phyloP scores from a whole-genome alignment of 805 yeast species.

The Spathaspora hagerdaliae region DNA sequence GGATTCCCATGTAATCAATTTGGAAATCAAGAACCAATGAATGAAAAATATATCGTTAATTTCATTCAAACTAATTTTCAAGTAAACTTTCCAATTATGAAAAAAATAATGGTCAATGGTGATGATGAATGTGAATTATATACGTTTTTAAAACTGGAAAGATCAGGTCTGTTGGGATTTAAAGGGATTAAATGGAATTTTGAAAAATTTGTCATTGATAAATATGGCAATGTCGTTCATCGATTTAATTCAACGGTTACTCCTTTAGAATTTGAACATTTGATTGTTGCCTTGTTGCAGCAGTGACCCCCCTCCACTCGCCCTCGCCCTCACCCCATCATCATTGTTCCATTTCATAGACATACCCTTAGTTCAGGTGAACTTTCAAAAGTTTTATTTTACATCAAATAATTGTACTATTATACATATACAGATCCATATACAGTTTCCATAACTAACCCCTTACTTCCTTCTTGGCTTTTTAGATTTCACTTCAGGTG shows the following conservation, averaged over 20 bases:
- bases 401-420: too few relatives aligned
- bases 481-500: slow-evolving; percentile 10
- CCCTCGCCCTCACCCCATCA: too few relatives aligned
- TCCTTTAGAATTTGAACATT: slow-evolving; percentile 54
- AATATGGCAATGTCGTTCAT: slow-evolving; percentile 52
- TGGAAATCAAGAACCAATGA: slow-evolving; percentile 73
- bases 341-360: too few relatives aligned
- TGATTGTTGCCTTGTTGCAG: slow-evolving; percentile 16
- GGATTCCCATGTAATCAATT: slow-evolving; percentile 97
- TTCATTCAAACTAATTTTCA: slow-evolving; percentile 19
- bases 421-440: background rate
- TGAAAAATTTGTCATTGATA: slow-evolving; percentile 64
- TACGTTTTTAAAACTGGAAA: slow-evolving; percentile 22
- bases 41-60: slow-evolving; percentile 32
- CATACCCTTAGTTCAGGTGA: too few relatives aligned
- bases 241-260: slow-evolving; percentile 66
- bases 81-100: slow-evolving; percentile 36
- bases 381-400: too few relatives aligned
- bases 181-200: slow-evolving; percentile 69
- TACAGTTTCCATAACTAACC: background rate
- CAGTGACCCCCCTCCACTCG: background rate
- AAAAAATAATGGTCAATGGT: slow-evolving; percentile 37
- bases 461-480: slow-evolving; percentile 6
- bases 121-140: slow-evolving; percentile 24
- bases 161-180: slow-evolving; percentile 31